Evolutionary conservation across 495 filamentous ascomycete species (phyloP).

Genomic region (Hyaloscypha variabilis): DNA sequence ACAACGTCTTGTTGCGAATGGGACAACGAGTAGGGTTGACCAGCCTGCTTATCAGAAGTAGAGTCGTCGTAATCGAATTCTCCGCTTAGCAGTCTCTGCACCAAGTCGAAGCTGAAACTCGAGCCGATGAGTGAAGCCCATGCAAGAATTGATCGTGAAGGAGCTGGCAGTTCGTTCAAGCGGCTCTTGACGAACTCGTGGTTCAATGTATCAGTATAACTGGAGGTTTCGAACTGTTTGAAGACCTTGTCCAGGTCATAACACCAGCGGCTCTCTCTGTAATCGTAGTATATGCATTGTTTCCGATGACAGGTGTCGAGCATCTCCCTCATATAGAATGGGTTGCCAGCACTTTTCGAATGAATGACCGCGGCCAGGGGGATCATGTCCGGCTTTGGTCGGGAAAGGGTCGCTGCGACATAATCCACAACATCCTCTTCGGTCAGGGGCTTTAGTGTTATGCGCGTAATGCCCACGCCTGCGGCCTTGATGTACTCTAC

Average conservation of each 20-base stretch:
- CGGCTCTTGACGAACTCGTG: conserved; percentile 78
- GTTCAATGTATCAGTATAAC: conserved; percentile 72
- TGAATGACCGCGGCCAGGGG: conserved; percentile 73
- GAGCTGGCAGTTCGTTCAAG: conserved; percentile 72
- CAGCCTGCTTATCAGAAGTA: neutral
- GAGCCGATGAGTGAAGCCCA: conserved; percentile 83
- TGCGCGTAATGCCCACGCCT: conserved; percentile 55
- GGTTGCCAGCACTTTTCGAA: conserved; percentile 80
- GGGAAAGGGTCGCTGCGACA: conserved; percentile 72
- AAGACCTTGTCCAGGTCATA: conserved; percentile 84
- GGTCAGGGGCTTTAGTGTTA: conserved; percentile 65
- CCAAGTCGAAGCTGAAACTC: conserved; percentile 75
- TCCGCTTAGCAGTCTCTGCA: conserved; percentile 75
- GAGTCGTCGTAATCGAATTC: conserved; percentile 58
- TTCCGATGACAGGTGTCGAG: conserved; percentile 85
- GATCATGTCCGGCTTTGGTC: conserved; percentile 59
- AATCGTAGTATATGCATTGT: conserved; percentile 86
- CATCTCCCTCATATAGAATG: conserved; percentile 89
- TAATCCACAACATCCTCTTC: conserved; percentile 79
- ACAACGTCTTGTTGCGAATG: conserved; percentile 57
- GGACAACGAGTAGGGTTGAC: conserved; percentile 15
- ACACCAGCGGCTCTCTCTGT: conserved; percentile 76
- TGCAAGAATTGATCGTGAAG: conserved; percentile 75
- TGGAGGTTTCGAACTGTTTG: conserved; percentile 73
- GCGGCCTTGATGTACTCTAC: conserved; percentile 30